Conservation (phyloP, 164 flowering plant genomes). For the Nymphaea colorata region DNA sequence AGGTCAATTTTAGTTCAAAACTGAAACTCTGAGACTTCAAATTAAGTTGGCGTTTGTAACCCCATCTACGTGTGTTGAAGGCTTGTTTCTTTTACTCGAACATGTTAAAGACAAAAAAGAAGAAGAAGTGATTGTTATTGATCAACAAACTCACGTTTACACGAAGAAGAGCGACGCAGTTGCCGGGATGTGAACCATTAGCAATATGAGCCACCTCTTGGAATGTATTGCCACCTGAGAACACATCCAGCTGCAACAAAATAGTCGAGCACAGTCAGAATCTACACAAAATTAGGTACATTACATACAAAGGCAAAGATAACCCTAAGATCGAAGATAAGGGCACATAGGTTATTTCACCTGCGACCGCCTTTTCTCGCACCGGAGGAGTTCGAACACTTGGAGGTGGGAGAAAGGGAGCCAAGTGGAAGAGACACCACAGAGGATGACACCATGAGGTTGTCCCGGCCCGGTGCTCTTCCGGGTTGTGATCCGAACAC, state of each 20-base stretch:
- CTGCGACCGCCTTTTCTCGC: constrained; percentile 38
- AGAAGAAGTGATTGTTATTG: too few species aligned
- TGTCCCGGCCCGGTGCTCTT: constrained; percentile 72
- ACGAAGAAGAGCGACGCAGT: constrained; percentile 85
- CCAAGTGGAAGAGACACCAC: constrained; percentile 80
- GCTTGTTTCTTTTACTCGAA: too few species aligned
- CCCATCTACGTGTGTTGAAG: too few species aligned
- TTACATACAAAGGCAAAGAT: too few species aligned
- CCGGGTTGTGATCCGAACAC: constrained; percentile 70
- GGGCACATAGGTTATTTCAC: not conserved
- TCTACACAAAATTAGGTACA: too few species aligned
- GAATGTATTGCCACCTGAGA: constrained; percentile 18
- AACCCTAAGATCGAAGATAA: too few species aligned
- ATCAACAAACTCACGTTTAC: constrained; percentile 44
- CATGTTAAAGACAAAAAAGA: too few species aligned
- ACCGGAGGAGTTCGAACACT: constrained; percentile 70
- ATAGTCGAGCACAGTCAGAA: not conserved
- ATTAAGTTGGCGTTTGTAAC: too few species aligned
- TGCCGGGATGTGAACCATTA: constrained; percentile 83
- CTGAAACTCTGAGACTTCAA: too few species aligned
- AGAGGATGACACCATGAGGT: constrained; percentile 66
- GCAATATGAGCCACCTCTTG: constrained; percentile 33
- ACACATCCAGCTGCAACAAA: constrained; percentile 51
- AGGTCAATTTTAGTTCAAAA: too few species aligned
- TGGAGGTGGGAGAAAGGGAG: constrained; percentile 59